Evolutionary conservation across 805 yeast genomes (phyloP).

Genomic region (Wickerhamomyces subpelliculosus): DNA sequence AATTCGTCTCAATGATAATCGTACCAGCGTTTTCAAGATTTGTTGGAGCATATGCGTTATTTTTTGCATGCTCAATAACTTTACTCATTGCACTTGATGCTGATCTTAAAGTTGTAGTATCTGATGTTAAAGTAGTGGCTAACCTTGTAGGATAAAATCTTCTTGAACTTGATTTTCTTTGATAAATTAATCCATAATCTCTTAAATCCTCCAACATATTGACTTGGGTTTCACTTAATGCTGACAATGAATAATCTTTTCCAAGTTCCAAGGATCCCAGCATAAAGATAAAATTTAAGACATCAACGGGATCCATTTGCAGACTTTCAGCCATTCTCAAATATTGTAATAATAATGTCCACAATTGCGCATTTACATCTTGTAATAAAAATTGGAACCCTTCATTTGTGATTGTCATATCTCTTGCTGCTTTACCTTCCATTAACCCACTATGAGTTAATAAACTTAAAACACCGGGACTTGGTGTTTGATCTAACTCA

Average conservation of each 20-base stretch:
- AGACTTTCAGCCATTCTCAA: slow-evolving; percentile 75
- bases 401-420: slow-evolving; percentile 70
- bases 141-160: slow-evolving; percentile 85
- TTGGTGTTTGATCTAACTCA: slow-evolving; percentile 59
- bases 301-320: slow-evolving; percentile 94
- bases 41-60: slow-evolving; percentile 8
- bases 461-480: slow-evolving; percentile 73
- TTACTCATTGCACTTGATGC: slow-evolving; percentile 74
- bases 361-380: slow-evolving; percentile 88
- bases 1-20: slow-evolving; percentile 87
- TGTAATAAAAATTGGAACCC: slow-evolving; percentile 94
- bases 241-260: slow-evolving; percentile 66
- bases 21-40: slow-evolving; percentile 46
- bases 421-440: slow-evolving; percentile 48
- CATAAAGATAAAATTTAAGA: slow-evolving; percentile 87
- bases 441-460: slow-evolving; percentile 78
- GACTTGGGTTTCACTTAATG: slow-evolving; percentile 72
- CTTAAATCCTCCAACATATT: slow-evolving; percentile 83
- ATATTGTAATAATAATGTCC: slow-evolving; percentile 88
- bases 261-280: slow-evolving; percentile 91
- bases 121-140: slow-evolving; percentile 87
- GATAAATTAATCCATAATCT: slow-evolving; percentile 87
- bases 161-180: slow-evolving; percentile 46
- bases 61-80: slow-evolving; percentile 38
- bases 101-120: slow-evolving; percentile 59